Evolutionary conservation across 2,329 filamentous ascomycete genomes (phyloP), one percentile per base, ranked within the genome.

Genomic region (Aspergillus arachidicola): DNA sequence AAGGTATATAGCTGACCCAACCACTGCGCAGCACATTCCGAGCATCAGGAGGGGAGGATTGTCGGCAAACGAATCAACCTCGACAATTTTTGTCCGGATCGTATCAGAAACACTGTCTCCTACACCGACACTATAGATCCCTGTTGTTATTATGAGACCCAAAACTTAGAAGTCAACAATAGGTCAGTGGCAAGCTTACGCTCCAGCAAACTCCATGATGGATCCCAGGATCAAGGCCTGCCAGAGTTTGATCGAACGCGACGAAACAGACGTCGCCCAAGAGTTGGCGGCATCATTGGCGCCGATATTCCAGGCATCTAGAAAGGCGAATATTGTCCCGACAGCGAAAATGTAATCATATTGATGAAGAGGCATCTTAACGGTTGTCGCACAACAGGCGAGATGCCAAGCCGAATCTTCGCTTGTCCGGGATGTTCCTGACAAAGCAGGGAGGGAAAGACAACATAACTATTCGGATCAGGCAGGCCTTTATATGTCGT

Each of bases 231-330:
- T 36, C 64, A 68, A 65, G 23, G 66, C 66, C 58, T 68, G 66
- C 65, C 64, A 66, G 58, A 62, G 63, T 41, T 62, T 65, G 43
- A 68, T 9, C 16, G 66, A 68, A 7, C 66, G 66, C 38, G 66
- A 68, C 30, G 66, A 68, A 9, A 68, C 61, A 11, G 66, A 68
- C 3, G 66, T 68, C n/a, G 66, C 66, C 63, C 63, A 68, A 2
- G 66, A 68, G 59, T 68, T 68, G 59, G 66, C 66, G n/a, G 63
- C 65, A 67, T 68, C 66, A 34, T 68, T 68, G 61, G 66, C 66
- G 26, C 66, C 66, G 10, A 68, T 68, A 38, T 68, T 68, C 63
- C 63, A 68, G 6, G 66, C 66, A 54, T 68, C 66, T 1, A 68
- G 66, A 38, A 68, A 68, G 11, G 66, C 64, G 55, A 68, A 68